Evolutionary conservation across 23 red algal genomes (phyloP), one percentile per base, ranked within the genome.

Genomic region (Gracilaria domingensis): DNA sequence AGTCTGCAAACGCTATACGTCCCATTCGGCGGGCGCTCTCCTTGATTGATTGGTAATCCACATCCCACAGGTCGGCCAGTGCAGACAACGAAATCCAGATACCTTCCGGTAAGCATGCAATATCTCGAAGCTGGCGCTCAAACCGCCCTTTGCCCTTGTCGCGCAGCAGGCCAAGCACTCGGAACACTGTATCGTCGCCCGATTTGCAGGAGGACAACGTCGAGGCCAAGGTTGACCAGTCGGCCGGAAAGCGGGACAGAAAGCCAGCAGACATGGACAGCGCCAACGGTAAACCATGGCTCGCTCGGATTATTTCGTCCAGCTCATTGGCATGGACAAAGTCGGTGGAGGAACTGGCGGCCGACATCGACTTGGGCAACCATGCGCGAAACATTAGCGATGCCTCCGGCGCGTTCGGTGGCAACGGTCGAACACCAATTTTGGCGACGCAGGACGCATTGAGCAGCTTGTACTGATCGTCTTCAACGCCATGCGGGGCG

Each of bases 71-170:
- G 45, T 89, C 86, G n/a, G 86, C 86, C 24, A 89, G 35, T 24
- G 72, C 86, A 8, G 86, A 89, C 50, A 89, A 49, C 17, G 86
- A 89, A 42, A 89, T 71, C 86, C 86, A 89, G 12, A 89, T 58
- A 16, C 86, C 86, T 21, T 64, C 44, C 53, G 86, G 86, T 72
- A 89, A 65, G 75, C 86, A 80, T 37, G 72, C 72, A 14, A 89
- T 66, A 34, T 66, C 86, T 60, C 51, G 50, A 26, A 89, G 72
- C 61, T 89, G 86, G 11, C n/a, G 14, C 42, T 89, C 70, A 18
- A 89, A 79, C 4, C 69, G 64, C 20, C 30, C 21, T 34, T 71
- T 71, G 21, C 86, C 86, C 75, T 89, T 89, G 26, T 39, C 36
- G 4, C 47, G 55, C 17, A 89, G 75, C 86, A 89, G 37, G 16